Evolutionary conservation across 2,329 filamentous ascomycete genomes (phyloP).

Genomic region (Penicillium sp.): DNA sequence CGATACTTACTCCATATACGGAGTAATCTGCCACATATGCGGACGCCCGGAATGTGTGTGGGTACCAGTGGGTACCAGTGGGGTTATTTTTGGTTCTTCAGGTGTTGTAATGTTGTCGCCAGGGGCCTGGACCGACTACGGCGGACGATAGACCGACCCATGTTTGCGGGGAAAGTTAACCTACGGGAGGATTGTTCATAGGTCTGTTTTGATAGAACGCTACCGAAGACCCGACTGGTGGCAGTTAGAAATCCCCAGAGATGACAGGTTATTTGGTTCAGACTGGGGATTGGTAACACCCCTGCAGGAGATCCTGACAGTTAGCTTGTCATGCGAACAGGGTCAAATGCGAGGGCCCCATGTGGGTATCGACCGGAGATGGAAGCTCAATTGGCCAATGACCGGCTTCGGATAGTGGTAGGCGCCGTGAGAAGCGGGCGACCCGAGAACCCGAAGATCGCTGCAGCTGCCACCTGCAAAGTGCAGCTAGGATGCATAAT

Average conservation of each 20-base stretch:
- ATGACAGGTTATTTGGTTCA: background rate
- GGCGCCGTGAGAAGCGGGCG: constrained; percentile 1
- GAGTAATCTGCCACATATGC: too few species aligned
- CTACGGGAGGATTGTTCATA: background rate
- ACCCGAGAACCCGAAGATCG: constrained; percentile 1
- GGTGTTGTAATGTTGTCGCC: background rate
- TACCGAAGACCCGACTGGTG: background rate
- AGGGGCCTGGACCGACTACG: background rate
- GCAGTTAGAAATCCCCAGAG: background rate
- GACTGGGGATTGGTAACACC: background rate
- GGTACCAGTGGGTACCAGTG: background rate
- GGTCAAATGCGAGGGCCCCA: background rate
- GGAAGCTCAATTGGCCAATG: constrained; percentile 1
- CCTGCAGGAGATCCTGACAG: background rate
- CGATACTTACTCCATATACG: too few species aligned
- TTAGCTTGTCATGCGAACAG: background rate
- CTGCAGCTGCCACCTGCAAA: background rate
- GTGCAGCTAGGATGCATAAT: background rate
- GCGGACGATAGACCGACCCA: background rate
- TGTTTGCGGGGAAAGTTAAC: background rate
- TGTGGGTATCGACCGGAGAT: background rate
- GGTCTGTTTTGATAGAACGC: background rate
- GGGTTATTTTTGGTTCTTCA: background rate
- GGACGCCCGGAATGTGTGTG: background rate
- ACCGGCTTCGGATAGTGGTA: background rate